These are phyloP conservation scores for Penicillium sp. DNA, from an alignment of 2,329 filamentous ascomycete species.

Conservation along the genomic window DNA sequence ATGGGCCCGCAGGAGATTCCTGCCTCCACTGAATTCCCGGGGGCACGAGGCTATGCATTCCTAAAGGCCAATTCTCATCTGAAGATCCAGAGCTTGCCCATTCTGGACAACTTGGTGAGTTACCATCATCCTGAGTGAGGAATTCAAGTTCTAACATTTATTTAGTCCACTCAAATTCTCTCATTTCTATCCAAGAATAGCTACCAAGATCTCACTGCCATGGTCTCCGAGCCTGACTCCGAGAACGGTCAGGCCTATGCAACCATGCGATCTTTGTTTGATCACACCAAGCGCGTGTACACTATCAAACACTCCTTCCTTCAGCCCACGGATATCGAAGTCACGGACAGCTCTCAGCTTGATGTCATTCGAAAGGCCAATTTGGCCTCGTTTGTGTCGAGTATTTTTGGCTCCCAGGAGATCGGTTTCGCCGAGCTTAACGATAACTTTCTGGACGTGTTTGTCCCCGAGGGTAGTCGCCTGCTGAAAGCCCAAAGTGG, in stretches of 20 bases:
- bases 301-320: conserved; percentile 53
- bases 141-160: neutral
- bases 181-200: conserved; percentile 53
- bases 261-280: conserved; percentile 57
- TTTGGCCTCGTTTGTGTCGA: conserved; percentile 59
- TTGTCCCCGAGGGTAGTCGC: conserved; percentile 55
- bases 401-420: conserved; percentile 59
- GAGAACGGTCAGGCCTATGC: conserved; percentile 58
- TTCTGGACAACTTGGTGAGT: conserved; percentile 57
- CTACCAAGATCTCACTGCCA: conserved; percentile 53
- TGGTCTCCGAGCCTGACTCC: conserved; percentile 53
- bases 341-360: conserved; percentile 50
- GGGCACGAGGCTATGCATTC: conserved; percentile 35
- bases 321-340: conserved; percentile 49
- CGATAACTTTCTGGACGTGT: conserved; percentile 59
- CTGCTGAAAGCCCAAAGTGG: conserved; percentile 57
- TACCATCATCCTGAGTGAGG: neutral
- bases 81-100: conserved; percentile 56
- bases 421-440: conserved; percentile 61
- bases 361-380: conserved; percentile 61
- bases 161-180: conserved; percentile 55
- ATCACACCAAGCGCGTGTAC: conserved; percentile 60
- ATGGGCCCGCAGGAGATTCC: conserved; percentile 33
- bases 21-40: conserved; percentile 26
- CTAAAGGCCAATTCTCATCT: conserved; percentile 44